Evolutionary conservation across 768 basidiomycete genomes (phyloP).

Genomic region (Lyophyllum semitale): DNA sequence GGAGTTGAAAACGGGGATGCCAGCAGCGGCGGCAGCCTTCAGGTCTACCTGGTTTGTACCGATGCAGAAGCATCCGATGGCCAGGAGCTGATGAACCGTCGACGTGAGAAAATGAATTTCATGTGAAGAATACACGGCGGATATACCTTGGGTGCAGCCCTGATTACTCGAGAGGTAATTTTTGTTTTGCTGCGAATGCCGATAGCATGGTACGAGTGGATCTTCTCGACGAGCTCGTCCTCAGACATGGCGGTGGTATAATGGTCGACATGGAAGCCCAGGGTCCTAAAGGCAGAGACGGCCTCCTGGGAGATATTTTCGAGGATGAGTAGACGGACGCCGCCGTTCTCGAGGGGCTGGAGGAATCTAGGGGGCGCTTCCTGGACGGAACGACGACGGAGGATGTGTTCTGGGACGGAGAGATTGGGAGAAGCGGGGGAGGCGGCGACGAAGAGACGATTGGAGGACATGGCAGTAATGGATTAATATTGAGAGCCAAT

Average conservation of each 20-base stretch:
- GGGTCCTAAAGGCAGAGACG: slow-evolving; percentile 71
- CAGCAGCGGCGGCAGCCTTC: slow-evolving; percentile 74
- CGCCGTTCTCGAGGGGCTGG: slow-evolving; percentile 81
- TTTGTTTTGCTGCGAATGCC: slow-evolving; percentile 98
- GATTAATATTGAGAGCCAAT: not conserved
- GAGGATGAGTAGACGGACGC: slow-evolving; percentile 79
- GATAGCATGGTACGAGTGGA: slow-evolving; percentile 86
- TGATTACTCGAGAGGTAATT: slow-evolving; percentile 87
- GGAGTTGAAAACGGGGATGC: slow-evolving; percentile 98
- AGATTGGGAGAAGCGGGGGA: slow-evolving; percentile 45
- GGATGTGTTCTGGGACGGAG: slow-evolving; percentile 45
- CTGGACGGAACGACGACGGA: slow-evolving; percentile 33
- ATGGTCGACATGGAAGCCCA: slow-evolving; percentile 94
- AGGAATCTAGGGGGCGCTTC: slow-evolving; percentile 60
- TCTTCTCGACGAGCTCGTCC: slow-evolving; percentile 85
- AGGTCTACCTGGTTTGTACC: slow-evolving; percentile 99
- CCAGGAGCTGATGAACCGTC: slow-evolving; percentile 66
- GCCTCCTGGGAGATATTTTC: slow-evolving; percentile 97
- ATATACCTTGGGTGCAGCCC: slow-evolving; percentile 80
- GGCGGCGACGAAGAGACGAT: slow-evolving; percentile 48
- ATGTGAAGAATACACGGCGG: not conserved
- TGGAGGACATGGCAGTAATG: slow-evolving; percentile 41
- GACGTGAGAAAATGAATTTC: not conserved
- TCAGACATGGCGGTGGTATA: slow-evolving; percentile 84
- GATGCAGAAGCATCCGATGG: slow-evolving; percentile 99